These are phyloP conservation scores for Pyrus bretschneideri DNA, from an alignment of 306 rosid genomes.

Conservation along the genomic window DNA sequence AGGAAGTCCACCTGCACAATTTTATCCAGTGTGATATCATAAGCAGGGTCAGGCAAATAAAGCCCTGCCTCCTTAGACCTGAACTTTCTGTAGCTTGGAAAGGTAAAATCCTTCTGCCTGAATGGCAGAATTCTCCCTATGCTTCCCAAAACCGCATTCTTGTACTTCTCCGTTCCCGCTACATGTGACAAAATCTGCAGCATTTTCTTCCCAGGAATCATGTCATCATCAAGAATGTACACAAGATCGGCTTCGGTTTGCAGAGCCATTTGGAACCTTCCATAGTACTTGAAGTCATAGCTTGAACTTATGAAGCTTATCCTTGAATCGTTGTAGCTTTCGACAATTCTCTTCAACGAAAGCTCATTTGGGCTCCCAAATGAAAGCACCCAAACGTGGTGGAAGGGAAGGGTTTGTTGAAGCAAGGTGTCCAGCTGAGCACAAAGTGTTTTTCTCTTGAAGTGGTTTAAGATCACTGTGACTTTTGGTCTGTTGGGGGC, in stretches of 20 bases:
- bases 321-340: constrained; percentile 73
- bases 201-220: constrained; percentile 93
- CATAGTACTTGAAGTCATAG: constrained; percentile 96
- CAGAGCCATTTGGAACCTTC: constrained; percentile 89
- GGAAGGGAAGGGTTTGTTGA: constrained; percentile 78
- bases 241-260: constrained; percentile 87
- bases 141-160: constrained; percentile 81
- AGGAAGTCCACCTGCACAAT: constrained; percentile 97
- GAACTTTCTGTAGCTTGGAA: constrained; percentile 89
- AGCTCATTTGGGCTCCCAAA: constrained; percentile 91
- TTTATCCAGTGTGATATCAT: constrained; percentile 71
- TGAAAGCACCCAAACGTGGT: constrained; percentile 91
- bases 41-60: constrained; percentile 97
- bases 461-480: constrained; percentile 79
- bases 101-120: constrained; percentile 83
- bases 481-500: constrained; percentile 54
- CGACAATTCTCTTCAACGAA: constrained; percentile 71
- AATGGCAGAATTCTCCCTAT: constrained; percentile 92
- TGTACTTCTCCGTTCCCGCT: constrained; percentile 72
- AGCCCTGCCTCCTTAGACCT: constrained; percentile 89
- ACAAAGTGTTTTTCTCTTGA: constrained; percentile 90
- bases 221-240: constrained; percentile 80
- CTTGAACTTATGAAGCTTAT: constrained; percentile 80
- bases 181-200: constrained; percentile 85
- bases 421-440: constrained; percentile 80